Evolutionary conservation across 768 basidiomycete genomes (phyloP).

Genomic region (Terana coerulea): DNA sequence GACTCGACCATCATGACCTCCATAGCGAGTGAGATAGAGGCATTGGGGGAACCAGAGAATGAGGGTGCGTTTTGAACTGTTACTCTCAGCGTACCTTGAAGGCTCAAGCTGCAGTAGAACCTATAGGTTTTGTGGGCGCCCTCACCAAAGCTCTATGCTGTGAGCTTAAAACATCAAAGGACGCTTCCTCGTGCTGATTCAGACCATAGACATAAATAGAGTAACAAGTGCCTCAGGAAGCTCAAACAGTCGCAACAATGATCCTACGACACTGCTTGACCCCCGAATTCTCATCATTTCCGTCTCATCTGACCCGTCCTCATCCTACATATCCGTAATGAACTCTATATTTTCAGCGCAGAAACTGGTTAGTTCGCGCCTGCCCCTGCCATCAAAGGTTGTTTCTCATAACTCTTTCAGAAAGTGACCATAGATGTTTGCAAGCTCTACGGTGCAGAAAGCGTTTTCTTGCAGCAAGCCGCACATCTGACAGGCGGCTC

Average conservation of each 20-base stretch:
- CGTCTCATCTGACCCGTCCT: slow-evolving; percentile 85
- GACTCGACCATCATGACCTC: slow-evolving; percentile 61
- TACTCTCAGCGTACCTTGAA: background rate
- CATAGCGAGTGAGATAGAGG: slow-evolving; percentile 60
- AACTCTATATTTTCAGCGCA: slow-evolving; percentile 99
- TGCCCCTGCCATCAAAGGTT: too few species aligned
- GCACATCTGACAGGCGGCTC: slow-evolving; percentile 93
- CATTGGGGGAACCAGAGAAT: slow-evolving; percentile 43
- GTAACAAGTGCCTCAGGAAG: slow-evolving; percentile 35
- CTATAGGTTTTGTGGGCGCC: slow-evolving; percentile 79
- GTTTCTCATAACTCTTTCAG: slow-evolving; percentile 41
- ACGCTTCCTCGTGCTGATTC: too few species aligned
- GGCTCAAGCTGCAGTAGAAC: slow-evolving; percentile 34
- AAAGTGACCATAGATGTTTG: slow-evolving; percentile 97
- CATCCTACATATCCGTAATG: slow-evolving; percentile 97
- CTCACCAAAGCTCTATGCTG: slow-evolving; percentile 92
- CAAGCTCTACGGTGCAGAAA: slow-evolving; percentile 84
- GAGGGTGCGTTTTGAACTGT: slow-evolving; percentile 45
- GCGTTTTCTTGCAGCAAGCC: slow-evolving; percentile 96
- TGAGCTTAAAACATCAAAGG: slow-evolving; percentile 44
- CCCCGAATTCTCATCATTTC: slow-evolving; percentile 76
- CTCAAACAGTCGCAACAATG: slow-evolving; percentile 22
- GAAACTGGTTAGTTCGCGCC: slow-evolving; percentile 65
- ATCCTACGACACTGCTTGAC: slow-evolving; percentile 35
- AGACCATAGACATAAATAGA: slow-evolving; percentile 60